These are phyloP conservation scores for Lentinula edodes DNA, from an alignment of 768 basidiomycete species.

Conservation along the genomic window DNA sequence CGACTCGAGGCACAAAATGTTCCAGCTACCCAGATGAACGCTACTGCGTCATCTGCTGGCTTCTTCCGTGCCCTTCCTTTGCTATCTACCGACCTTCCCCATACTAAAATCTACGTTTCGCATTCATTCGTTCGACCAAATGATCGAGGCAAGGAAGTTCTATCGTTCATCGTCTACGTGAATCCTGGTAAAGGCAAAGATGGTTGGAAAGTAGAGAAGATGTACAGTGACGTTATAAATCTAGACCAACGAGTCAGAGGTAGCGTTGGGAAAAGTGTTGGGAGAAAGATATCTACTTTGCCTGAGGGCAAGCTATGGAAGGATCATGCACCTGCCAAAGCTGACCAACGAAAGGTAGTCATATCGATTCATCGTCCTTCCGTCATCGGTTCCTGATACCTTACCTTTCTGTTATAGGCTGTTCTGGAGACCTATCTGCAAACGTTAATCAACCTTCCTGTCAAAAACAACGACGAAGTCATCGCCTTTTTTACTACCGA, in stretches of 20 bases:
- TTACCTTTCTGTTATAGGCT: conserved; percentile 32
- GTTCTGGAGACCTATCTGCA: conserved; percentile 85
- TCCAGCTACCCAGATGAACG: not conserved
- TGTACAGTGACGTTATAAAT: conserved; percentile 88
- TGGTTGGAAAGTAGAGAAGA: conserved; percentile 83
- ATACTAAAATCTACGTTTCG: conserved; percentile 64
- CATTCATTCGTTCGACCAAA: conserved; percentile 85
- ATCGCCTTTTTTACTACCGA: conserved; percentile 92
- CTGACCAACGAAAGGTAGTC: conserved; percentile 87
- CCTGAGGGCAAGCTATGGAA: conserved; percentile 95
- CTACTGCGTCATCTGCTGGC: conserved; percentile 21
- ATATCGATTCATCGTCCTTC: conserved; percentile 6
- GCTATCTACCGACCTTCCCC: conserved; percentile 64
- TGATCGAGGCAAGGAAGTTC: conserved; percentile 86
- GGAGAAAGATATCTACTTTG: conserved; percentile 72
- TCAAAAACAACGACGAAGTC: conserved; percentile 85
- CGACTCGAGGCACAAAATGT: conserved; percentile 2
- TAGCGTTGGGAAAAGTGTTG: conserved; percentile 60
- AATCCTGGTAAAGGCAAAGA: conserved; percentile 68
- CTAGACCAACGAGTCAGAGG: conserved; percentile 75
- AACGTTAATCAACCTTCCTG: conserved; percentile 71
- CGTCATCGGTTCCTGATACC: conserved; percentile 8
- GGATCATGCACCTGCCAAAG: conserved; percentile 94
- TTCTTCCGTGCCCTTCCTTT: conserved; percentile 72
- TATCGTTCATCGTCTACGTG: conserved; percentile 81